Evolutionary conservation across 1,284 basidiomycete species (phyloP).

Genomic region (Polyporus tsugae): DNA sequence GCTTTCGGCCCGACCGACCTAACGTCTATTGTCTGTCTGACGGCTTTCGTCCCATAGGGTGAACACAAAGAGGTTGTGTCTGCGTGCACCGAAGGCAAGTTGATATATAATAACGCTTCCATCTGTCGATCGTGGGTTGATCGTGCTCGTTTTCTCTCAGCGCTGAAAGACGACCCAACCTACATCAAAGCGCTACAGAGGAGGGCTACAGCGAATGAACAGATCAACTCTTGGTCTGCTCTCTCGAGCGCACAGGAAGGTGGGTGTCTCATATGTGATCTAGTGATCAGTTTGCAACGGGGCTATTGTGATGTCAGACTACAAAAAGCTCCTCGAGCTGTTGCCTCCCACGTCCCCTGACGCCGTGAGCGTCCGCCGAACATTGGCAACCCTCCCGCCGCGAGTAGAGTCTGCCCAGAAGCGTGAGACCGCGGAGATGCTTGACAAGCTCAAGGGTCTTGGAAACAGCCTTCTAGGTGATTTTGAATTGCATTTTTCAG

Average conservation of each 20-base stretch:
- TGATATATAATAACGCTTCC: constrained; percentile 8
- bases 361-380: constrained; percentile 53
- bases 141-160: constrained; percentile 51
- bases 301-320: constrained; percentile 62
- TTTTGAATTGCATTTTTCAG: constrained; percentile 26
- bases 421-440: constrained; percentile 91
- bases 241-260: constrained; percentile 88
- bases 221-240: constrained; percentile 83
- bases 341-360: constrained; percentile 67
- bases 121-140: constrained; percentile 14
- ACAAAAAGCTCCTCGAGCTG: constrained; percentile 71
- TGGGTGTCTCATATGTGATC: constrained; percentile 39
- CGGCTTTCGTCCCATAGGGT: constrained; percentile 51
- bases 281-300: background rate
- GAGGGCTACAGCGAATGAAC: constrained; percentile 86
- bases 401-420: constrained; percentile 82
- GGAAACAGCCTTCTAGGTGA: constrained; percentile 92
- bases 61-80: constrained; percentile 80
- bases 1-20: constrained; percentile 31
- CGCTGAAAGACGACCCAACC: constrained; percentile 82
- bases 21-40: background rate
- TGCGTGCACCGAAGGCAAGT: constrained; percentile 76
- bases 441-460: constrained; percentile 91
- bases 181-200: constrained; percentile 92
- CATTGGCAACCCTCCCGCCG: constrained; percentile 66